Base-by-base conservation (phyloP, 768 basidiomycete species). In the Serendipita sp. region DNA sequence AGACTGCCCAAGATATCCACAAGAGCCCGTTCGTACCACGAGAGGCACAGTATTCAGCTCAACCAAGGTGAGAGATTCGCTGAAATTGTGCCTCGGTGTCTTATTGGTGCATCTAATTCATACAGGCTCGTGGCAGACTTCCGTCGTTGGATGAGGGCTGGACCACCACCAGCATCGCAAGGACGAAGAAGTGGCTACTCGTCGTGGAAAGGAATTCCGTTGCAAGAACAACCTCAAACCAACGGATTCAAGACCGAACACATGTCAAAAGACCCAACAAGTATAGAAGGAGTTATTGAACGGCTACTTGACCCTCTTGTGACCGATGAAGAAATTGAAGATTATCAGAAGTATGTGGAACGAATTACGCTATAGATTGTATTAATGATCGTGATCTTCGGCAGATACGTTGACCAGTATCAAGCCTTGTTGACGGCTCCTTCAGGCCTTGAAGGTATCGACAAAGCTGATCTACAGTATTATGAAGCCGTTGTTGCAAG, bases 1-100 rank as follows among this genome's bases (percentile, higher is more conserved):
- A 89, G 74, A 85, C 84, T 0, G 79, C 82, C 5, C 81, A 79
- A 68, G 84, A 84, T 68, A 76, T 84, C 64, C 81, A 85, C 48
- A 78, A 83, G 54, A 91, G 89, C 70, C 91, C 91, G 0, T 93
- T 93, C 70, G 77, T 83, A 68, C 77, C 85, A 0, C 83, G 83
- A 63, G 79, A 82, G 41, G 77, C 76, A 32, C 70, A 64, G 65
- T 64, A 68, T 7, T 65, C 68, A 45, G 76, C 74, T 44, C 64
- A 67, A n/a, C 76, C 78, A 8, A 75, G 73, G 80, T 78, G 66
- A 32, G 63, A 7, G 63, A 46, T 15, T 34, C 11, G 16, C 44
- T 44, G n/a, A 3, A 8, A 8, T 8, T 32, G 7, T n/a, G 30
- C 7, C 48, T 5, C 48, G n/a, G 1, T 13, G 1, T 41, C 41